Evolutionary conservation across 2,329 filamentous ascomycete genomes (phyloP).

Genomic region (Didymella pinodella): DNA sequence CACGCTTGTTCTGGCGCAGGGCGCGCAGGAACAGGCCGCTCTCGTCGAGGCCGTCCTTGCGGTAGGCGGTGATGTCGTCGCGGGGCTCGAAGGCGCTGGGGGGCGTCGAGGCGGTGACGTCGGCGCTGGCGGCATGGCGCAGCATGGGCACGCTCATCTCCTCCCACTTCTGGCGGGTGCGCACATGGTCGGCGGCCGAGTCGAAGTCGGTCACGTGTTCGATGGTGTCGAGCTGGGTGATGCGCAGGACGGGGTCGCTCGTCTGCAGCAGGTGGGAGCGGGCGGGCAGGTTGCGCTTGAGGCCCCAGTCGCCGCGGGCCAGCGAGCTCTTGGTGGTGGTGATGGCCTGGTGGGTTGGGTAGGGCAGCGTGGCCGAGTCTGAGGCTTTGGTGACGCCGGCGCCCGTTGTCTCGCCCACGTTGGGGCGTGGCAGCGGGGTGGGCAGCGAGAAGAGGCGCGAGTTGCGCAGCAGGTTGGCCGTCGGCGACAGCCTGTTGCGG

Average conservation of each 20-base stretch:
- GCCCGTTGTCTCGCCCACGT: conserved; percentile 55
- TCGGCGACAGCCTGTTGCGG: conserved; percentile 60
- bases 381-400: conserved; percentile 63
- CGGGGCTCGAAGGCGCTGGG: conserved; percentile 44
- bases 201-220: conserved; percentile 91
- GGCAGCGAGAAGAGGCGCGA: conserved; percentile 93
- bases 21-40: conserved; percentile 36
- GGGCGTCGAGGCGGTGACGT: conserved; percentile 23
- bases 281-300: conserved; percentile 83
- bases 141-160: conserved; percentile 79
- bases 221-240: conserved; percentile 81
- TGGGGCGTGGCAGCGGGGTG: conserved; percentile 71
- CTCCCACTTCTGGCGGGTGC: conserved; percentile 85
- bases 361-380: conserved; percentile 74
- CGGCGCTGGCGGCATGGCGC: conserved; percentile 30
- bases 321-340: conserved; percentile 77
- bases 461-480: conserved; percentile 76
- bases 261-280: conserved; percentile 73
- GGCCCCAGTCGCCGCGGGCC: conserved; percentile 85
- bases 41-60: conserved; percentile 39
- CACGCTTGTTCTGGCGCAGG: conserved; percentile 33
- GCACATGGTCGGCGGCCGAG: conserved; percentile 80
- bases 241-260: conserved; percentile 74
- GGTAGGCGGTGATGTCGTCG: conserved; percentile 46
- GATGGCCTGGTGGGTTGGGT: conserved; percentile 85